Percentiles rank a stretch among this genome's conserved stretches.
Conservation (phyloP, 176 grass and related monocot genomes). For the Zea luxurians region DNA sequence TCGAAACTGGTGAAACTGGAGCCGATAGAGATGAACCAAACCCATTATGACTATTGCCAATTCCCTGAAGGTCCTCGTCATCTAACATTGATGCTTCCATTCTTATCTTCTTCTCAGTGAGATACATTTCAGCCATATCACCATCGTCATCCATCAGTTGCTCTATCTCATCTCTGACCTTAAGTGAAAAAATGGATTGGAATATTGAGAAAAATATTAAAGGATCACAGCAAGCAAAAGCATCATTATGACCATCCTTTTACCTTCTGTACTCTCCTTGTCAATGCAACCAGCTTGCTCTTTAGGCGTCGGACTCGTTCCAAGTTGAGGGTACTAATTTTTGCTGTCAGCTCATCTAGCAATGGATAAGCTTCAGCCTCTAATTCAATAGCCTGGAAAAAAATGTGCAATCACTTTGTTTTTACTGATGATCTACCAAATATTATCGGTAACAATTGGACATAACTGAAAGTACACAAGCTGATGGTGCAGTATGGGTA, state of each 20-base stretch:
- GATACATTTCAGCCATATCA: slow-evolving; percentile 99
- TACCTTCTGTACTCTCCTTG: slow-evolving; percentile 95
- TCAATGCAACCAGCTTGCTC: slow-evolving; percentile 87
- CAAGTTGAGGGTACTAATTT: slow-evolving; percentile 85
- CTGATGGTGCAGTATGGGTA: not conserved
- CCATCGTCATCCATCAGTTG: slow-evolving; percentile 96
- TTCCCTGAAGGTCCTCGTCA: slow-evolving; percentile 54
- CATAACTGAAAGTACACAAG: not conserved
- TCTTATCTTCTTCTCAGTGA: slow-evolving; percentile 82
- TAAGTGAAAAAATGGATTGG: slow-evolving; percentile 13
- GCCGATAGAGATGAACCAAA: slow-evolving; percentile 63
- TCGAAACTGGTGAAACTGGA: slow-evolving; percentile 80
- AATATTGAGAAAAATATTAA: slow-evolving; percentile 9
- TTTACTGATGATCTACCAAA: slow-evolving; percentile 21
- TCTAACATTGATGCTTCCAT: slow-evolving; percentile 64
- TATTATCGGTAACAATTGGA: slow-evolving; percentile 13
- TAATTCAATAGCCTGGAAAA: slow-evolving; percentile 69
- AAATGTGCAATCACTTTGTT: slow-evolving; percentile 27
- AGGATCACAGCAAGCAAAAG: slow-evolving; percentile 9
- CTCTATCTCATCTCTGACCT: slow-evolving; percentile 97
- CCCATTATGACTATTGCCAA: slow-evolving; percentile 43
- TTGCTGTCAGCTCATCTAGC: slow-evolving; percentile 77
- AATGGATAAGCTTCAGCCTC: slow-evolving; percentile 91
- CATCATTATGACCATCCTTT: slow-evolving; percentile 2
- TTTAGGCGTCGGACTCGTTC: slow-evolving; percentile 77